A percentile compares a stretch with the other conserved stretches of the same genome.
Evolutionary conservation across 2,329 filamentous ascomycete genomes (phyloP).

Genomic region (Colletotrichum truncatum): DNA sequence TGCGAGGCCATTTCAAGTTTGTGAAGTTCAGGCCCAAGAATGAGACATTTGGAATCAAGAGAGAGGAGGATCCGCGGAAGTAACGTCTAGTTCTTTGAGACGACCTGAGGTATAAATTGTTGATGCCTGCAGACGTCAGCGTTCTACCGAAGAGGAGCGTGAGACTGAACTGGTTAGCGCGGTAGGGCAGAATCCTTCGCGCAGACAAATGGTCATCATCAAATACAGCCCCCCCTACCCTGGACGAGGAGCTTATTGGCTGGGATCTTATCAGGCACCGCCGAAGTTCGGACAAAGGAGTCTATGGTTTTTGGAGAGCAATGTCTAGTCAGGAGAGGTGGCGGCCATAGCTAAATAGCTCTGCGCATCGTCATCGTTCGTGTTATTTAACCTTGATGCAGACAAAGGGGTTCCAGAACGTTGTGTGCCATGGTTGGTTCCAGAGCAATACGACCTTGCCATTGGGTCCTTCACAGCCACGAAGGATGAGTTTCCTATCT

Average conservation of each 20-base stretch:
- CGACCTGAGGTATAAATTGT: not conserved
- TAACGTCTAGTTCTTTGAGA: not conserved
- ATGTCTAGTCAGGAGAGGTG: too few species aligned
- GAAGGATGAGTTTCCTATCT: not conserved
- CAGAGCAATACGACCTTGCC: not conserved
- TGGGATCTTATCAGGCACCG: not conserved
- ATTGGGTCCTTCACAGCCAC: not conserved
- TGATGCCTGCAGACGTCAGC: constrained; percentile 1
- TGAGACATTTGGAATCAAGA: not conserved
- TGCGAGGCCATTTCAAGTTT: not conserved
- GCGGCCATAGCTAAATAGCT: not conserved
- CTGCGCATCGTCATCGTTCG: not conserved
- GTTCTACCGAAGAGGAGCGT: not conserved
- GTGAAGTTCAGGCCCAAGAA: not conserved
- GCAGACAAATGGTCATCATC: too few species aligned
- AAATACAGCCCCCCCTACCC: too few species aligned
- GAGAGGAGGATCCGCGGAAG: not conserved
- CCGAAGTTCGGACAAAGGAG: not conserved
- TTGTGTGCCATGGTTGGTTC: too few species aligned
- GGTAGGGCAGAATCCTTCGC: constrained; percentile 11
- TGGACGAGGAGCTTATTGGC: too few species aligned
- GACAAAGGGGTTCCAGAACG: not conserved
- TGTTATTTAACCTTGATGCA: not conserved
- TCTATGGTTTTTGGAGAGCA: too few species aligned
- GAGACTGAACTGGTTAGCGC: not conserved